Conservation (phyloP, 2,329 filamentous ascomycete species). For the Bipolaris bicolor region DNA sequence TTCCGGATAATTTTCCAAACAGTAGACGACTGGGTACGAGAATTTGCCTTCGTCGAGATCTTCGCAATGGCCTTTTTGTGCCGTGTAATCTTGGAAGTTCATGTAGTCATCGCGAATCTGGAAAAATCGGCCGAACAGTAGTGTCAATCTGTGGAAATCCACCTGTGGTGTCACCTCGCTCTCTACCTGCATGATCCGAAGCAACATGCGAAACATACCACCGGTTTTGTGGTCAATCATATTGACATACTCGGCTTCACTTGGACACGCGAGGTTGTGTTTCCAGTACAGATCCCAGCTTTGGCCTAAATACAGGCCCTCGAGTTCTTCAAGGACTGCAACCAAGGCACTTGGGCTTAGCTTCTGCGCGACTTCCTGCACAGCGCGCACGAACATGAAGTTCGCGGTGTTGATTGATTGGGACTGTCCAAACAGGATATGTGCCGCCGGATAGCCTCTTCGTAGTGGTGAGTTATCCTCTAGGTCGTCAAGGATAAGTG, state of each 20-base stretch:
- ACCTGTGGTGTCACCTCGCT: not conserved
- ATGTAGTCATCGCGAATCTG: slow-evolving; percentile 90
- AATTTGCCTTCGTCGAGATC: slow-evolving; percentile 75
- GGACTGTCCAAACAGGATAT: not conserved
- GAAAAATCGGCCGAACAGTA: slow-evolving; percentile 72
- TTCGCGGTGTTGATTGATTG: not conserved
- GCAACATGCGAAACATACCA: not conserved
- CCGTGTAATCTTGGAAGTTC: slow-evolving; percentile 75
- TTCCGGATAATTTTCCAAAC: slow-evolving; percentile 1
- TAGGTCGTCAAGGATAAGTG: not conserved
- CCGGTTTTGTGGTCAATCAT: slow-evolving; percentile 6
- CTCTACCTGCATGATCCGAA: not conserved
- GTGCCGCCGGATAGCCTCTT: not conserved
- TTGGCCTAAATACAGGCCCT: not conserved
- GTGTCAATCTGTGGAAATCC: not conserved
- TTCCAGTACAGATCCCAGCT: not conserved
- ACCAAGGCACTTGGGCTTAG: not conserved
- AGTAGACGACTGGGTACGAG: not conserved
- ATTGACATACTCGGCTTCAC: not conserved
- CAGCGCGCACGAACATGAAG: not conserved
- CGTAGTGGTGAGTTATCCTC: not conserved
- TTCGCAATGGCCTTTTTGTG: slow-evolving; percentile 89
- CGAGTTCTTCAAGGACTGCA: not conserved
- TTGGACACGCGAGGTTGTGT: not conserved
- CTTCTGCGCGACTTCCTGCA: not conserved